A percentile compares a stretch with the other conserved stretches of the same genome.
Conservation (phyloP, 805 yeast species). For the Saturnispora quitensis region DNA sequence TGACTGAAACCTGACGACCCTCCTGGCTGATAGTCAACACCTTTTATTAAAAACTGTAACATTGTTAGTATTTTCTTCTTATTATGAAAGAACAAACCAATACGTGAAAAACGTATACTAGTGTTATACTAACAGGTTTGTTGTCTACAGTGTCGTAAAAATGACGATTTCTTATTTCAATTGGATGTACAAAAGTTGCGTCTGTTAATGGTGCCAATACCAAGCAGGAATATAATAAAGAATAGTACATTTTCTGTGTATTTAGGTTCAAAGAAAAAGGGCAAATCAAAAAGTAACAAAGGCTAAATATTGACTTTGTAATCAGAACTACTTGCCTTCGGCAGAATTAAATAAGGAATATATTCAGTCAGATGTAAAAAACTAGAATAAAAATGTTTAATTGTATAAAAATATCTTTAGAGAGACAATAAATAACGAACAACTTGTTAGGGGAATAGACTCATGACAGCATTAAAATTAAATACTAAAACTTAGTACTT, state of each 20-base stretch:
- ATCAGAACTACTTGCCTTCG: not conserved
- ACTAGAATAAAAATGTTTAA: not conserved
- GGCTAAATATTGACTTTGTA: not conserved
- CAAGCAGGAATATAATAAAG: not conserved
- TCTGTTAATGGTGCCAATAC: not conserved
- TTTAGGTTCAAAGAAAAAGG: not conserved
- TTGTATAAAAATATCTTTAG: not conserved
- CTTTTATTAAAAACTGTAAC: conserved; percentile 72
- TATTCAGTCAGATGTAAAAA: not conserved
- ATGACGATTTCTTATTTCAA: conserved; percentile 57
- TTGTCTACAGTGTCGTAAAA: conserved; percentile 69
- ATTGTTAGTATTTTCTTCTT: conserved; percentile 13
- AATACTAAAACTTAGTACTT: not conserved
- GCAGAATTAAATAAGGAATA: not conserved
- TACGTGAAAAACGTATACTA: not conserved
- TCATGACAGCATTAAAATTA: not conserved
- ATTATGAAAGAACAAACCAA: too few species aligned
- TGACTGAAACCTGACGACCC: conserved; percentile 65
- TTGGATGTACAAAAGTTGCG: conserved; percentile 39
- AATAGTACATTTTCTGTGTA: not conserved
- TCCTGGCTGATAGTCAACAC: conserved; percentile 88
- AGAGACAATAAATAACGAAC: not conserved
- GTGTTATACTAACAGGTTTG: conserved; percentile 45
- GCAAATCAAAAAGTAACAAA: not conserved
- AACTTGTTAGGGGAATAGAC: not conserved